These are phyloP conservation scores for Cytospora piceae DNA, from an alignment of 2,329 filamentous ascomycete genomes.

Conservation along the genomic window DNA sequence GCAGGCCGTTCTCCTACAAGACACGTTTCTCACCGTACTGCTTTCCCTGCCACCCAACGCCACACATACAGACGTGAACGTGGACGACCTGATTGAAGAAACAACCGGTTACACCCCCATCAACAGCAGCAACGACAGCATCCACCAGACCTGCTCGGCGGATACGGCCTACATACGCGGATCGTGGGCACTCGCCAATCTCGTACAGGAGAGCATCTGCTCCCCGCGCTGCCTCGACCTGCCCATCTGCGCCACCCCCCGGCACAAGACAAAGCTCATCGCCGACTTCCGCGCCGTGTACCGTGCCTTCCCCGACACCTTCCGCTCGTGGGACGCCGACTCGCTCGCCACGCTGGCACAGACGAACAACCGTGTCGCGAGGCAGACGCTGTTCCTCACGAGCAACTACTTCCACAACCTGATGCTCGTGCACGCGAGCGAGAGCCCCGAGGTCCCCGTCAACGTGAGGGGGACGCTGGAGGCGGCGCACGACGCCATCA, in stretches of 20 bases:
- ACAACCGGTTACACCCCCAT: conserved; percentile 47
- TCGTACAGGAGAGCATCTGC: conserved; percentile 77
- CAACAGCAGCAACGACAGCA: conserved; percentile 52
- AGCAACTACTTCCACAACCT: conserved; percentile 83
- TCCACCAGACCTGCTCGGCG: conserved; percentile 63
- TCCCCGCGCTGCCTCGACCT: conserved; percentile 74
- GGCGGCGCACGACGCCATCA: conserved; percentile 75
- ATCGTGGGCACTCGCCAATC: conserved; percentile 78
- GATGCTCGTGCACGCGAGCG: conserved; percentile 76
- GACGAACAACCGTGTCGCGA: conserved; percentile 66
- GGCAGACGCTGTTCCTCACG: conserved; percentile 78
- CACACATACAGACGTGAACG: conserved; percentile 77
- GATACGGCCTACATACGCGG: conserved; percentile 74
- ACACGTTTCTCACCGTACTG: conserved; percentile 79
- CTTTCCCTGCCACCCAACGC: conserved; percentile 77
- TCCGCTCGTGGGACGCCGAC: conserved; percentile 69
- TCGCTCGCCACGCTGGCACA: conserved; percentile 60
- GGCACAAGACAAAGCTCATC: conserved; percentile 72
- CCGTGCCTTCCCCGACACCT: conserved; percentile 70
- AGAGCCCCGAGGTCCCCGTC: conserved; percentile 64
- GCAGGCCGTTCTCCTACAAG: conserved; percentile 80
- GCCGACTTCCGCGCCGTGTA: conserved; percentile 72
- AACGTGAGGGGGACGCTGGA: conserved; percentile 73
- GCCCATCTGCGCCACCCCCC: conserved; percentile 69
- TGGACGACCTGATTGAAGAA: conserved; percentile 73